Base-by-base conservation (phyloP, 1,139 yeast species). In the Lodderomyces jiufengensis region DNA sequence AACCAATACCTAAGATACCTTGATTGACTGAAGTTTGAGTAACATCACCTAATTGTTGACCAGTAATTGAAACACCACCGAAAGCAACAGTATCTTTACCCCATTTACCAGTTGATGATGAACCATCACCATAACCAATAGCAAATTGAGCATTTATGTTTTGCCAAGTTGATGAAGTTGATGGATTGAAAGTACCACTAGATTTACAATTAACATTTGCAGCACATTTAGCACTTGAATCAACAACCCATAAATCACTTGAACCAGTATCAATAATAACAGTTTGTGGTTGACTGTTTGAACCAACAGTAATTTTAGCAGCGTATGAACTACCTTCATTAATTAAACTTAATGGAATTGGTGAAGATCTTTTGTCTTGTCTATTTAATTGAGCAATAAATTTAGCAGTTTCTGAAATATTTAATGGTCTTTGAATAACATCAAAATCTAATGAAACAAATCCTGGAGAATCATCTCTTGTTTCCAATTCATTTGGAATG, bases 21-120 rank as follows among this genome's bases (percentile, higher is more conserved):
- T 24, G 28, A 10, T 20, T 33, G 5, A 33, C 39, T 5, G 43
- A 36, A 5, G 51, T 39, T 2, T 30, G 11, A n/a, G 35, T 33
- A 15, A 40, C 57, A 31, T 37, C 47, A 16, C 47, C 59, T 40
- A 55, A 50, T 36, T 50, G 46, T 12, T 46, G 46, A 2, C 24
- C 24, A 14, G 36, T 41, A 22, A 44, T 24, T 5, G 37, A 30
- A 23, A 39, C 34, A 27, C 44, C 48, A 24, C 46, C 44, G 5
- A 50, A 28, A 8, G 22, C 22, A 13, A 50, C 29, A 43, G 33
- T 32, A 44, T 85, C 76, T 43, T 63, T 55, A 33, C 78, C 68
- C 86, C 85, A 80, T 38, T 66, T 57, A 39, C 76, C 69, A 54
- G 75, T 70, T 32, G 84, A 60, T 30, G 35, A 29, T 13, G 45